Conservation (phyloP, 768 basidiomycete species). For the Kwoniella sp. region DNA sequence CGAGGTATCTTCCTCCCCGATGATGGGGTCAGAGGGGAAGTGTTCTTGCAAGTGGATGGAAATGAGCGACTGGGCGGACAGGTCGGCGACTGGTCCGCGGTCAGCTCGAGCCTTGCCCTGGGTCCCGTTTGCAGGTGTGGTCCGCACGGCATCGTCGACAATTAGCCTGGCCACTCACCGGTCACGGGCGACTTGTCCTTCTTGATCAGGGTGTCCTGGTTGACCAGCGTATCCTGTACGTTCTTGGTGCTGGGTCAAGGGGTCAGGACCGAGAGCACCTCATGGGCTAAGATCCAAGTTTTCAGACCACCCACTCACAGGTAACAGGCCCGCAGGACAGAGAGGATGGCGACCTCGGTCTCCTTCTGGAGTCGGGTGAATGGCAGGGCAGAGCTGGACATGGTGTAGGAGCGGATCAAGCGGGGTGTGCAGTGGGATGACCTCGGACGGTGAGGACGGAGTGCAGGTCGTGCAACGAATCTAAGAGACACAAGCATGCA, state of each 20-base stretch:
- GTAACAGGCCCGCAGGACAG: conserved; percentile 78
- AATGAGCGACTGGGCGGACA: conserved; percentile 87
- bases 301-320: conserved; percentile 55
- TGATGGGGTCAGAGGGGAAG: conserved; percentile 81
- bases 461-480: neutral
- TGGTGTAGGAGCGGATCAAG: no score
- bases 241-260: conserved; percentile 64
- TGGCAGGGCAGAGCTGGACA: conserved; percentile 24
- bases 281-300: no score
- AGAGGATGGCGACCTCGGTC: conserved; percentile 74
- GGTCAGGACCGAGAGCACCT: no score
- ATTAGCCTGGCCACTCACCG: conserved; percentile 53
- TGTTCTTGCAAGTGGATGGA: conserved; percentile 68
- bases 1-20: conserved; percentile 90
- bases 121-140: no score
- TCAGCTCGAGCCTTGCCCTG: neutral
- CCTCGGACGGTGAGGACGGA: neutral
- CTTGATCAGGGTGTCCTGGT: conserved; percentile 80
- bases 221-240: conserved; percentile 79
- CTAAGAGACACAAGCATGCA: no score
- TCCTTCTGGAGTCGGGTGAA: conserved; percentile 59
- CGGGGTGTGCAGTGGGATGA: neutral
- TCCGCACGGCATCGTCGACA: no score
- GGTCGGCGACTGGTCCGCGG: conserved; percentile 71
- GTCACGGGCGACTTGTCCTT: conserved; percentile 90